These are phyloP conservation scores for Plantago elongata DNA, from an alignment of 257 asterid genomes.

Conservation along the genomic window DNA sequence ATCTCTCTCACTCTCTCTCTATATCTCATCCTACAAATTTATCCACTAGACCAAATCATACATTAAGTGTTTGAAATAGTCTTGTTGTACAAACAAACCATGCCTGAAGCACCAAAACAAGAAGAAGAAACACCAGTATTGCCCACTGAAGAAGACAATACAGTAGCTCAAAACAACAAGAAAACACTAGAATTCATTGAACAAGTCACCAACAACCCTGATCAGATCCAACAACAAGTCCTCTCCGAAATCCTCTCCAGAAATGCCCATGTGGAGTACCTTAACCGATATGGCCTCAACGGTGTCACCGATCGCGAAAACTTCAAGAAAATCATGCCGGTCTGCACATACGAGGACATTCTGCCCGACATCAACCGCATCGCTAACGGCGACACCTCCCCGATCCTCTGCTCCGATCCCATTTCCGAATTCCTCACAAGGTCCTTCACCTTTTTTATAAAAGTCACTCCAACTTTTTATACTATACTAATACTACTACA, in stretches of 20 bases:
- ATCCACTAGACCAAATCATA: neutral
- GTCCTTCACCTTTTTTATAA: slow-evolving; percentile 19
- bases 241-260: slow-evolving; percentile 52
- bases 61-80: neutral
- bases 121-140: too few relatives aligned
- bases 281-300: slow-evolving; percentile 41
- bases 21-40: neutral
- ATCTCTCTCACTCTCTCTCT: slow-evolving; percentile 6
- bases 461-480: too few relatives aligned
- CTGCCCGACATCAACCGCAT: slow-evolving; percentile 63
- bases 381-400: slow-evolving; percentile 69
- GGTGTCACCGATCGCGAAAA: slow-evolving; percentile 41
- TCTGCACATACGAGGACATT: slow-evolving; percentile 59
- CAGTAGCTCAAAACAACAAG: slow-evolving; percentile 33
- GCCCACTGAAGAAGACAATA: neutral
- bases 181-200: slow-evolving; percentile 52
- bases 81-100: slow-evolving; percentile 14
- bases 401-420: slow-evolving; percentile 63
- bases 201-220: slow-evolving; percentile 48
- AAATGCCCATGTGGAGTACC: slow-evolving; percentile 55
- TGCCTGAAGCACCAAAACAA: slow-evolving; percentile 67
- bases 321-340: slow-evolving; percentile 59
- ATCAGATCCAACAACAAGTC: slow-evolving; percentile 42
- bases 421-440: slow-evolving; percentile 79
- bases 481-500: too few relatives aligned